phyloP scores from a whole-genome alignment of 2,329 filamentous ascomycete genomes.

The Calonectria leucothoes region DNA sequence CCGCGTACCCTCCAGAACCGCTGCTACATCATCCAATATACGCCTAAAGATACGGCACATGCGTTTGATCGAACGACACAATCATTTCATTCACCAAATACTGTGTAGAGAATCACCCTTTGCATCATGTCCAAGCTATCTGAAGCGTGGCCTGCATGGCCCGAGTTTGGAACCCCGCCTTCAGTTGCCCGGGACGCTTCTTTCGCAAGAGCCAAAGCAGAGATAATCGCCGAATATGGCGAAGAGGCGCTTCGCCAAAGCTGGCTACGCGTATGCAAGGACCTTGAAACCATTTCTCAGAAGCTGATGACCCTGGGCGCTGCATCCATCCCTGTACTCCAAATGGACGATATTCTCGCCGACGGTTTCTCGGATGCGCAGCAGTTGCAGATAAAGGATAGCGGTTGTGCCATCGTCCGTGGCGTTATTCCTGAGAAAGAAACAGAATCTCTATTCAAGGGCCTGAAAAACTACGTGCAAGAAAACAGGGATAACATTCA shows the following conservation, averaged over 20 bases:
- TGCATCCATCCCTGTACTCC: conserved; percentile 45
- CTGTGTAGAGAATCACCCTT: neutral
- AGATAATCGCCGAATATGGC: conserved; percentile 51
- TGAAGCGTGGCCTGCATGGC: conserved; percentile 36
- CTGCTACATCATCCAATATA: neutral
- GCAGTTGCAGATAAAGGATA: conserved; percentile 40
- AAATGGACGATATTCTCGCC: conserved; percentile 41
- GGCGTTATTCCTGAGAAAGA: conserved; percentile 33
- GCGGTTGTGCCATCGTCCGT: conserved; percentile 39
- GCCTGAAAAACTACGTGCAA: conserved; percentile 47
- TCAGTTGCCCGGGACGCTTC: conserved; percentile 16
- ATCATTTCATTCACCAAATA: neutral
- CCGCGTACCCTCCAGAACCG: neutral
- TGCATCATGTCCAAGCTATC: neutral
- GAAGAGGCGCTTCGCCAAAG: conserved; percentile 46
- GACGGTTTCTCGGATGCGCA: conserved; percentile 30
- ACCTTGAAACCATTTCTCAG: conserved; percentile 49
- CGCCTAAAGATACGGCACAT: neutral
- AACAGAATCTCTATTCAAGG: conserved; percentile 38
- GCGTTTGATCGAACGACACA: neutral
- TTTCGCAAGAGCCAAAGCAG: conserved; percentile 41
- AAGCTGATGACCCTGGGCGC: conserved; percentile 48
- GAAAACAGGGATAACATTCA: conserved; percentile 45
- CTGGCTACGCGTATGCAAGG: conserved; percentile 53
- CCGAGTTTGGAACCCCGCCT: conserved; percentile 31